Evolutionary conservation across 352 stramenopile genomes (phyloP), one percentile per base, ranked within the genome.

Genomic region (Phytopythium vexans): DNA sequence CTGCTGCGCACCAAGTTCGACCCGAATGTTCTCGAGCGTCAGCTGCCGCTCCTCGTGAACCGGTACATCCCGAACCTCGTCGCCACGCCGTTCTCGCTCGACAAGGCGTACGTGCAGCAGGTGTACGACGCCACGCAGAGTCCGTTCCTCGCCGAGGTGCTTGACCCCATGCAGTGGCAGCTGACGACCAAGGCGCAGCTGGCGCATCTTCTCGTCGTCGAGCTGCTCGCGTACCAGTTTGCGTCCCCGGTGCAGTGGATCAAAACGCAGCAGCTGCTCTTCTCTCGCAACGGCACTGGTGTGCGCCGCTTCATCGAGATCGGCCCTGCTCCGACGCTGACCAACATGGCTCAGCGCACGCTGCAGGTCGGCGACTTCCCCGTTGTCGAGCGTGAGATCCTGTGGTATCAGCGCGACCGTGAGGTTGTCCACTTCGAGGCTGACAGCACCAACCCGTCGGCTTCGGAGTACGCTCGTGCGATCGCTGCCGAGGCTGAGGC

Each of bases 171-270:
- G 73, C 76, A 86, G 59, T 94, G 84, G 84, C 33, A 85, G 48
- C 47, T 86, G 44, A 82, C 74, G 34, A 77, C 82, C 11, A 73
- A 70, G 48, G 71, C 77, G n/a, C 78, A 93, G 51, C 67, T 90
- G 1, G 82, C 70, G 33, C 80, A 91, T 40, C 58, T 88, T 33
- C 73, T 96, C 27, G 62, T 96, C 6, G 80, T 94, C 33, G 87
- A 96, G 70, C 63, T 96, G 11, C 54, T 96, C 31, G 85, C 85
- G 27, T 94, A 94, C 68, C 87, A 96, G 64, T 95, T 96, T 53
- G 87, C 87, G 21, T 94, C 79, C 6, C 87, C 87, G 4, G 85
- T 96, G 12, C 86, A 92, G 57, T 96, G 87, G 87, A 96, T 96
- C 50, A 88, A 92, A 66, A 94, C 86, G 4, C 86, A 95, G 63